phyloP scores from a whole-genome alignment of 129 eudicot species.

The Rutidosis leptorrhynchoides region DNA sequence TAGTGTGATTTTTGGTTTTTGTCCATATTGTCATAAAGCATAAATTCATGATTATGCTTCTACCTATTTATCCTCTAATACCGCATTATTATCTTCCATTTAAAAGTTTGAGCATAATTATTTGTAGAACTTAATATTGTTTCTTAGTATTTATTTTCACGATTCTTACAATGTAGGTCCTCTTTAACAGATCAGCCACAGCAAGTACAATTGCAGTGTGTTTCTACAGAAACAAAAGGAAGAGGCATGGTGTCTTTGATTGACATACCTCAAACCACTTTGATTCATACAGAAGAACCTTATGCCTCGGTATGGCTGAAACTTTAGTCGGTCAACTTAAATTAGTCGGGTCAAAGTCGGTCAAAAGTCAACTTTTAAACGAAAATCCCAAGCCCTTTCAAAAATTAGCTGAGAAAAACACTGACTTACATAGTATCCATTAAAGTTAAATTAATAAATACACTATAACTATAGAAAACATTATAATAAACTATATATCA shows the following conservation, averaged over 20 bases:
- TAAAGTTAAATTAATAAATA: too few species aligned
- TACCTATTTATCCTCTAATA: neutral
- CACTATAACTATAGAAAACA: too few species aligned
- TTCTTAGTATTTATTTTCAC: slow-evolving; percentile 27
- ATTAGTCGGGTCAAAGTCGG: too few species aligned
- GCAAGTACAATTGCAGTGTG: slow-evolving; percentile 47
- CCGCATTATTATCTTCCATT: neutral
- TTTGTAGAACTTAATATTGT: slow-evolving; percentile 17
- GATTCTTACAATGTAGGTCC: slow-evolving; percentile 57
- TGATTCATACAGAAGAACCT: slow-evolving; percentile 81
- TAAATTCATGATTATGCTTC: neutral
- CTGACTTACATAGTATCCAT: too few species aligned
- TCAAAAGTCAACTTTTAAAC: too few species aligned
- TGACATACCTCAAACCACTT: slow-evolving; percentile 59
- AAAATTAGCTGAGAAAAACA: too few species aligned
- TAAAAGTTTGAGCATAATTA: neutral
- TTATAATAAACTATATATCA: too few species aligned
- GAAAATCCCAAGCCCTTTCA: too few species aligned
- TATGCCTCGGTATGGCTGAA: slow-evolving; percentile 74
- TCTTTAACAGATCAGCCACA: slow-evolving; percentile 66
- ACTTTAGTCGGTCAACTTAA: too few species aligned
- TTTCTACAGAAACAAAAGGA: slow-evolving; percentile 65
- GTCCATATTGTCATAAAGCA: slow-evolving; percentile 5
- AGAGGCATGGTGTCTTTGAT: slow-evolving; percentile 63
- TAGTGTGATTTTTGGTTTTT: slow-evolving; percentile 12